Conservation (phyloP, 176 grass and related monocot genomes). For the Carex parvula region DNA sequence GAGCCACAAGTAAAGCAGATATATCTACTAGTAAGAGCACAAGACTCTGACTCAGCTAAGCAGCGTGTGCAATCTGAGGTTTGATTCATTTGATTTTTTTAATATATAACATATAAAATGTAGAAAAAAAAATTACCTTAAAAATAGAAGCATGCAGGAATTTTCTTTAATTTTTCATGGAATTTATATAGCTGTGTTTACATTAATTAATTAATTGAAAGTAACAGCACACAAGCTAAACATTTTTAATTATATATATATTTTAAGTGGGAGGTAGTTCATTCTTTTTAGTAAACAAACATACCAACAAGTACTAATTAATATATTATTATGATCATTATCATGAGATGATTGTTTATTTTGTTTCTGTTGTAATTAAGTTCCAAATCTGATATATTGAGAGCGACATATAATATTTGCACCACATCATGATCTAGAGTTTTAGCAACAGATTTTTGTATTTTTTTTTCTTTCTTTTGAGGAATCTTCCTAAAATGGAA, state of each 20-base stretch:
- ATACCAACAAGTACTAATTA: neutral
- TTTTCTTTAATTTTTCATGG: no score
- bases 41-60: slow-evolving; percentile 36
- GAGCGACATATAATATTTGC: neutral
- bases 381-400: neutral
- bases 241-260: no score
- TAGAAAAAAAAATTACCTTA: neutral
- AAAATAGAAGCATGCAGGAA: neutral
- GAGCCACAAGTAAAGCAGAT: slow-evolving; percentile 78
- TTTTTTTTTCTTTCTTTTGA: neutral
- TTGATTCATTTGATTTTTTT: neutral
- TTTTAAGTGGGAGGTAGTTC: no score
- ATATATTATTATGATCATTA: neutral
- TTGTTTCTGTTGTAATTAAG: neutral
- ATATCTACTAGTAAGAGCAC: slow-evolving; percentile 69
- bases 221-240: no score
- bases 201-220: no score
- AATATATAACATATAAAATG: neutral
- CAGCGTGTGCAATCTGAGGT: slow-evolving; percentile 71
- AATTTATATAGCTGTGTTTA: neutral
- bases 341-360: neutral
- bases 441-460: neutral
- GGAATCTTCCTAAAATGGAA: neutral
- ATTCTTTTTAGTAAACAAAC: slow-evolving; percentile 8
- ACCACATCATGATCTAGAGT: neutral